Evolutionary conservation across 2,329 filamentous ascomycete genomes (phyloP), one percentile per base, ranked within the genome.

Genomic region (Diaporthe capsici): DNA sequence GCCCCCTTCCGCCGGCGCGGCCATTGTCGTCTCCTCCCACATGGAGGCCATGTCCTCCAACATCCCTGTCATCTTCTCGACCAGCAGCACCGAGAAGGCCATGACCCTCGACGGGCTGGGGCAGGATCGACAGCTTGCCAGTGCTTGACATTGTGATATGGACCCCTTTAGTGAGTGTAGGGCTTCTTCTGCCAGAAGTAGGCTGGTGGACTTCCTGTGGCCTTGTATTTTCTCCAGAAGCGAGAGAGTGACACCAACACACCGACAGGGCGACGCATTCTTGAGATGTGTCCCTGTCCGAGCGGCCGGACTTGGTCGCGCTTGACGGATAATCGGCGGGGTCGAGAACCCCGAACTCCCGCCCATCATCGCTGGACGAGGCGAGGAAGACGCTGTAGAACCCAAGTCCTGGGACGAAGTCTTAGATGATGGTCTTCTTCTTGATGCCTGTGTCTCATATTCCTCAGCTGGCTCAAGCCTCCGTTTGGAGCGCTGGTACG

Each of bases 11-110:
- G 47, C 31, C 34, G 13, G n/a, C 12, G 47, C 2, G 7, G n/a
- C 13, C 49, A 9, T 39, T 2, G 31, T 39, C 1, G 34, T 25
- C 17, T 55, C 44, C 12, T 67, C 65, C 65, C 65, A 70, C 65
- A 55, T 42, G 15, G 49, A 70, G 37, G 65, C 65, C 65, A 70
- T 70, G 65, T 70, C 65, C 5, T 70, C 65, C 34, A 70, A n/a
- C 49, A 70, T 55, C 31, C 65, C 65, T 55, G 49, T 39, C 65
- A 70, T 70, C 34, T 70, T 70, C 65, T 70, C 65, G 22, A 55
- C 65, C 17, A 70, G 10, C 6, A 70, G 25, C 6, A 70, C 34
- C 65, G 65, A 70, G 20, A 70, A 70, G 1, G 65, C 49, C 65
- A 70, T 70, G n/a, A 70, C 47, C 65, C 65, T 39, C 15, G 65